Percentiles rank a stretch among this genome's conserved stretches.
Conservation (phyloP, 225 moss, liverwort and hornwort genomes). For the Neckera pumila region DNA sequence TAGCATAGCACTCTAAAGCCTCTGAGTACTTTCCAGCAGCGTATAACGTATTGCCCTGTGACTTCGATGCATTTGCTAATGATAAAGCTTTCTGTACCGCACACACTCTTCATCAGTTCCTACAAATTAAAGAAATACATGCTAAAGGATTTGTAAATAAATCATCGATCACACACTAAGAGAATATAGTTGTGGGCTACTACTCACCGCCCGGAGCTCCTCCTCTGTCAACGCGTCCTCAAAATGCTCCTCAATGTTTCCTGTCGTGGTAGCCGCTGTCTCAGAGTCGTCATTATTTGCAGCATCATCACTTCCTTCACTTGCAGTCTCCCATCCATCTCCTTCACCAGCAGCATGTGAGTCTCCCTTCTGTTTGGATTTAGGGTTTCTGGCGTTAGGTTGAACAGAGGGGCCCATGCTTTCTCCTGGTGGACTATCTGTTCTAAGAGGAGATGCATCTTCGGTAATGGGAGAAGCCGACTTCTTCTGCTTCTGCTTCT, state of each 20-base stretch:
- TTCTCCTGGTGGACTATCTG: neutral
- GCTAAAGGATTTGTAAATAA: neutral
- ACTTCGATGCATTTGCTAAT: constrained; percentile 50
- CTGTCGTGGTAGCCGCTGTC: constrained; percentile 6
- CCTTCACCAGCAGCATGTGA: constrained; percentile 35
- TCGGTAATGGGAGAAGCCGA: neutral
- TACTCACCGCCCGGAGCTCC: constrained; percentile 27
- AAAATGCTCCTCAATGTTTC: constrained; percentile 21
- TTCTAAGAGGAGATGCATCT: neutral
- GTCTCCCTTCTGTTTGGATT: constrained; percentile 24
- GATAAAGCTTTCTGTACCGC: constrained; percentile 31
- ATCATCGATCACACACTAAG: neutral
- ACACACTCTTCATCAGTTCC: constrained; percentile 6
- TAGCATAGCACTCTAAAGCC: constrained; percentile 63
- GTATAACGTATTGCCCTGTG: constrained; percentile 59
- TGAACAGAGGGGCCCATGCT: neutral
- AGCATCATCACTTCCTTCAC: constrained; percentile 52
- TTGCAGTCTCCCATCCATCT: constrained; percentile 84
- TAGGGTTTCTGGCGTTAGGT: neutral
- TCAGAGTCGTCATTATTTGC: neutral
- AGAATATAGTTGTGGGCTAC: neutral
- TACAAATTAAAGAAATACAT: neutral
- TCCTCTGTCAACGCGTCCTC: constrained; percentile 46
- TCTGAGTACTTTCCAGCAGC: constrained; percentile 49
- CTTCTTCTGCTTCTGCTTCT: neutral